Conservation (phyloP, 768 basidiomycete species). For the Phaeotremella fagi region DNA sequence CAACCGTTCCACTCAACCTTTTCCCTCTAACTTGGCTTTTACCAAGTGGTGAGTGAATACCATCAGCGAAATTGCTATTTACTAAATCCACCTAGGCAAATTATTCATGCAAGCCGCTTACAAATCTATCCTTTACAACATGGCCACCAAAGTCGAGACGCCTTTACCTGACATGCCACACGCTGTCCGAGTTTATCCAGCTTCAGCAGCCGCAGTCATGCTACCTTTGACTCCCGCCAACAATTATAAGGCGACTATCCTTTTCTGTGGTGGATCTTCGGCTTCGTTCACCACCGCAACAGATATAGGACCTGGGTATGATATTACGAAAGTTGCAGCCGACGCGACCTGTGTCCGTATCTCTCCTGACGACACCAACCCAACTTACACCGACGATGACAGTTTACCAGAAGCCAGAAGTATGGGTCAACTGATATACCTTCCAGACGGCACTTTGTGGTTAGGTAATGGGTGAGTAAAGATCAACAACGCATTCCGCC, state of each 20-base stretch:
- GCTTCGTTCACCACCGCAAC: slow-evolving; percentile 59
- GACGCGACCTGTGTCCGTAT: slow-evolving; percentile 76
- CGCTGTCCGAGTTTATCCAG: slow-evolving; percentile 50
- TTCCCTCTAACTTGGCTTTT: slow-evolving; percentile 71
- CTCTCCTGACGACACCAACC: slow-evolving; percentile 56
- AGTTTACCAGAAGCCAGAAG: slow-evolving; percentile 51
- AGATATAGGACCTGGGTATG: slow-evolving; percentile 65
- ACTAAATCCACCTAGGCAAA: slow-evolving; percentile 34
- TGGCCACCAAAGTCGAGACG: slow-evolving; percentile 58
- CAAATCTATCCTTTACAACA: slow-evolving; percentile 59
- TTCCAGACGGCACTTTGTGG: slow-evolving; percentile 52
- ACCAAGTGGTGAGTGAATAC: slow-evolving; percentile 35
- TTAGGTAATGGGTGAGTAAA: slow-evolving; percentile 35
- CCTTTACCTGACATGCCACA: slow-evolving; percentile 60
- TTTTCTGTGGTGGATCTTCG: slow-evolving; percentile 81
- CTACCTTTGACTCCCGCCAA: slow-evolving; percentile 85
- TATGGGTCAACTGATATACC: slow-evolving; percentile 85
- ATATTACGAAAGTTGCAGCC: slow-evolving; percentile 54
- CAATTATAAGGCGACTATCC: slow-evolving; percentile 74
- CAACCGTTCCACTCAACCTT: slow-evolving; percentile 66
- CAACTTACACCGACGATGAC: slow-evolving; percentile 45
- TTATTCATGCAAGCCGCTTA: slow-evolving; percentile 50
- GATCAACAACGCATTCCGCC: neutral
- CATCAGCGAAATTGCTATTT: neutral
- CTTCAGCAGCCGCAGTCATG: slow-evolving; percentile 81